These are phyloP conservation scores for Knoxdaviesia capensis DNA, from an alignment of 2,329 filamentous ascomycete species.

Conservation along the genomic window DNA sequence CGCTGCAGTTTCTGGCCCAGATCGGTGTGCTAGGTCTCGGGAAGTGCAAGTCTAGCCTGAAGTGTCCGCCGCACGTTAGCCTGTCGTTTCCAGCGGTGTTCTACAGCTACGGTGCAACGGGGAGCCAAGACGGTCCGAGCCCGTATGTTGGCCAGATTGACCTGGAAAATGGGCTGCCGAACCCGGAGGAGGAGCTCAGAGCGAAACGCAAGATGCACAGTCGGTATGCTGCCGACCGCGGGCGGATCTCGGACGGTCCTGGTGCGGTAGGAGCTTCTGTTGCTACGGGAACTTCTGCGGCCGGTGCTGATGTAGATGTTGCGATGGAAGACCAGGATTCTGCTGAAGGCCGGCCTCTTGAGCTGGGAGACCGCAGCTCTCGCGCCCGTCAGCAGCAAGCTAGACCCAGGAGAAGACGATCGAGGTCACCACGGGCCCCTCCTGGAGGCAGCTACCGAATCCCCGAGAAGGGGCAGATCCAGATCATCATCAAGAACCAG, in stretches of 20 bases:
- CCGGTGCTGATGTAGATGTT: not conserved
- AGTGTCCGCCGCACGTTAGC: constrained; percentile 77
- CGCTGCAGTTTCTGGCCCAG: constrained; percentile 81
- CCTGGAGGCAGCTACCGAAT: constrained; percentile 86
- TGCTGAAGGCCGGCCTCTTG: too few species aligned
- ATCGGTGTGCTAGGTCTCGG: constrained; percentile 84
- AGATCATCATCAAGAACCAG: constrained; percentile 94
- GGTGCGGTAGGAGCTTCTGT: not conserved
- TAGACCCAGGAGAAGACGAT: constrained; percentile 15
- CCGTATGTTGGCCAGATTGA: constrained; percentile 92
- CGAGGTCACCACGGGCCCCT: constrained; percentile 32
- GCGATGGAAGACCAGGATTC: too few species aligned
- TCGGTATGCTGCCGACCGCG: constrained; percentile 16
- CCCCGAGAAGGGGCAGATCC: constrained; percentile 79
- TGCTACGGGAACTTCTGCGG: not conserved
- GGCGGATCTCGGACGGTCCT: not conserved
- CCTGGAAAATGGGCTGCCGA: constrained; percentile 58
- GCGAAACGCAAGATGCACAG: constrained; percentile 27
- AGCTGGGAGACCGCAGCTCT: too few species aligned
- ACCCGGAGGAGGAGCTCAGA: constrained; percentile 24
- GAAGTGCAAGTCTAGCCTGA: constrained; percentile 67
- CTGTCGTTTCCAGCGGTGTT: constrained; percentile 88
- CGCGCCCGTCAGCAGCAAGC: constrained; percentile 1
- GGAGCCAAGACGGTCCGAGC: constrained; percentile 68
- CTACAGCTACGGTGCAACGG: constrained; percentile 61